Conservation (phyloP, 805 yeast genomes). For the Kazachstania viticola region DNA sequence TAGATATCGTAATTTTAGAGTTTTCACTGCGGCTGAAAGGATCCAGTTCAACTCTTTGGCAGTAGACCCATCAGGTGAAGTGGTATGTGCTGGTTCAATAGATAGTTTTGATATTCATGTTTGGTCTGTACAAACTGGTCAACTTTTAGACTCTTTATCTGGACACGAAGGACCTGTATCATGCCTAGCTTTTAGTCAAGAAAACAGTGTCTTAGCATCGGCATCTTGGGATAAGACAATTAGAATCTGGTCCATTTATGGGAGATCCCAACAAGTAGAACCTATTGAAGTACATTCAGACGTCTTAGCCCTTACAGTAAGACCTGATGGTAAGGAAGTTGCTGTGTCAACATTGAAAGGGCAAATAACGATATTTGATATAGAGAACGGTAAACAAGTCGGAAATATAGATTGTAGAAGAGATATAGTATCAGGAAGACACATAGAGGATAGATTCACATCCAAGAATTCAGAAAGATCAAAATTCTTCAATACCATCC, state of each 20-base stretch:
- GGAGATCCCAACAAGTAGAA: conserved; percentile 77
- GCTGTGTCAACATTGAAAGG: conserved; percentile 88
- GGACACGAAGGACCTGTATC: conserved; percentile 97
- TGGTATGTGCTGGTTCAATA: conserved; percentile 87
- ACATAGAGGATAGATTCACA: conserved; percentile 68
- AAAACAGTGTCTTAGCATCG: conserved; percentile 67
- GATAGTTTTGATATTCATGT: conserved; percentile 86
- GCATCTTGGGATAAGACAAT: conserved; percentile 96
- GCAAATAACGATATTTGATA: conserved; percentile 71
- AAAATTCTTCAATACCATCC: conserved; percentile 67
- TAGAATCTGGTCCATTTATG: conserved; percentile 85
- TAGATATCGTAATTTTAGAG: conserved; percentile 86
- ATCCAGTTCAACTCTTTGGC: conserved; percentile 82
- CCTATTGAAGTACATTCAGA: conserved; percentile 81
- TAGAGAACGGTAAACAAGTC: conserved; percentile 67
- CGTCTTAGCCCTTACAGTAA: conserved; percentile 67
- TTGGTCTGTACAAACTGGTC: conserved; percentile 96
- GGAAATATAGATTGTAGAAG: conserved; percentile 77
- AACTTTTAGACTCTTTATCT: conserved; percentile 70
- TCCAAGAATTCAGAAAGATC: conserved; percentile 75
- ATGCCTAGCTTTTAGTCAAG: conserved; percentile 71
- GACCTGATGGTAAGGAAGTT: conserved; percentile 88
- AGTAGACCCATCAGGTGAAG: conserved; percentile 94
- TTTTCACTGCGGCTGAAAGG: conserved; percentile 84
- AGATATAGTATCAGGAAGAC: conserved; percentile 82